These are phyloP conservation scores for Furcasterigmium furcatum DNA, from an alignment of 2,329 filamentous ascomycete genomes.

Conservation along the genomic window DNA sequence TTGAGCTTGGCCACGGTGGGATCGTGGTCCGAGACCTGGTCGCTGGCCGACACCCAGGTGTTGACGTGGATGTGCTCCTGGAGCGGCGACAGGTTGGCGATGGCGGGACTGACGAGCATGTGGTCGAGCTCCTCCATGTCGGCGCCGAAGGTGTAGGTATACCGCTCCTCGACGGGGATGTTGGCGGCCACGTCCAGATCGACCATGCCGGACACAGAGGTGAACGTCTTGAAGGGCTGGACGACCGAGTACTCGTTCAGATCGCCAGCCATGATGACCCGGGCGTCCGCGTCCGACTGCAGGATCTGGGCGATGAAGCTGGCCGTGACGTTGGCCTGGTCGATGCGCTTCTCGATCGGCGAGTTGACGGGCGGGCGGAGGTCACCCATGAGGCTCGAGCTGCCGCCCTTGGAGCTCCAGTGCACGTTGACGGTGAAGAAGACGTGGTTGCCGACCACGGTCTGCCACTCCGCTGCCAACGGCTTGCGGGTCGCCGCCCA, in stretches of 20 bases:
- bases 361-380: conserved; percentile 63
- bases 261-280: conserved; percentile 61
- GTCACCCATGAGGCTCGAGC: conserved; percentile 62
- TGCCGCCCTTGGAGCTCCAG: conserved; percentile 63
- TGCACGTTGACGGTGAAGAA: conserved; percentile 75
- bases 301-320: conserved; percentile 59
- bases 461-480: conserved; percentile 62
- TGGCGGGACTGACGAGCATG: conserved; percentile 58
- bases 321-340: conserved; percentile 57
- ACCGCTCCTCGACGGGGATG: conserved; percentile 54
- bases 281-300: conserved; percentile 48
- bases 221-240: conserved; percentile 53
- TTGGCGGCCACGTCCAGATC: conserved; percentile 62
- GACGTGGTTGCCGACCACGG: conserved; percentile 45
- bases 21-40: conserved; percentile 65
- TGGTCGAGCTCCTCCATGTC: conserved; percentile 70
- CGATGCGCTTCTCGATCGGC: conserved; percentile 52
- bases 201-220: conserved; percentile 46
- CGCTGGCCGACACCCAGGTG: conserved; percentile 58
- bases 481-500: conserved; percentile 65
- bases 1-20: conserved; percentile 62
- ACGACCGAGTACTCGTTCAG: conserved; percentile 72
- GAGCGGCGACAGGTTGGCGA: conserved; percentile 36
- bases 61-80: conserved; percentile 71
- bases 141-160: conserved; percentile 69